A percentile compares a stretch with the other conserved stretches of the same genome.
phyloP scores from a whole-genome alignment of 2,329 filamentous ascomycete species.

The Rosellinia necatrix region DNA sequence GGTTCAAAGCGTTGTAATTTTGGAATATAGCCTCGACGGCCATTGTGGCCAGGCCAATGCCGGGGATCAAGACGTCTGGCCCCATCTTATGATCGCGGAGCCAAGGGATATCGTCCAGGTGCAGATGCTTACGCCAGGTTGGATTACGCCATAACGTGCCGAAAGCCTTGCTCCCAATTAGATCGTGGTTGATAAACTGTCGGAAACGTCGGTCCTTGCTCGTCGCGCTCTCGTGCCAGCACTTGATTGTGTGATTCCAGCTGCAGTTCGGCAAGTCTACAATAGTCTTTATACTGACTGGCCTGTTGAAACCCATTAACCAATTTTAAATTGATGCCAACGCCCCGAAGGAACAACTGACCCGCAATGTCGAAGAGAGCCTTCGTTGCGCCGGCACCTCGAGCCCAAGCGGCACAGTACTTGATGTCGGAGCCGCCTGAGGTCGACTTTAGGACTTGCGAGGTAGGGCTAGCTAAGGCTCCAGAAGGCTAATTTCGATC shows the following conservation, averaged over 20 bases:
- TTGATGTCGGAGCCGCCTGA: neutral
- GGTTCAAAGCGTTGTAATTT: neutral
- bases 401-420: conserved; percentile 23
- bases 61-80: neutral
- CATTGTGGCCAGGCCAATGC: neutral
- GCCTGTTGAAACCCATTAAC: conserved; percentile 28
- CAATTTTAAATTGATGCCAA: conserved; percentile 8
- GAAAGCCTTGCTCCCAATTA: conserved; percentile 27
- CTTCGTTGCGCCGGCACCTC: conserved; percentile 16
- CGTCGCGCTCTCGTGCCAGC: conserved; percentile 30
- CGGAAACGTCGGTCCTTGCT: conserved; percentile 30
- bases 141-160: conserved; percentile 21
- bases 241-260: conserved; percentile 32
- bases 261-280: conserved; percentile 34
- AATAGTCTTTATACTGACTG: neutral
- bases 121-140: neutral
- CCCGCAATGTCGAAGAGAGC: conserved; percentile 31
- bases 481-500: conserved; percentile 27
- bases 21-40: neutral
- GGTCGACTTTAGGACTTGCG: conserved; percentile 29
- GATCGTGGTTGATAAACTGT: conserved; percentile 22
- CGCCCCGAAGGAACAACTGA: conserved; percentile 26
- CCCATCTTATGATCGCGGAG: neutral
- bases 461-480: conserved; percentile 29
- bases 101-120: neutral